Conservation (phyloP, 768 basidiomycete genomes). For the Zangia roseola region DNA sequence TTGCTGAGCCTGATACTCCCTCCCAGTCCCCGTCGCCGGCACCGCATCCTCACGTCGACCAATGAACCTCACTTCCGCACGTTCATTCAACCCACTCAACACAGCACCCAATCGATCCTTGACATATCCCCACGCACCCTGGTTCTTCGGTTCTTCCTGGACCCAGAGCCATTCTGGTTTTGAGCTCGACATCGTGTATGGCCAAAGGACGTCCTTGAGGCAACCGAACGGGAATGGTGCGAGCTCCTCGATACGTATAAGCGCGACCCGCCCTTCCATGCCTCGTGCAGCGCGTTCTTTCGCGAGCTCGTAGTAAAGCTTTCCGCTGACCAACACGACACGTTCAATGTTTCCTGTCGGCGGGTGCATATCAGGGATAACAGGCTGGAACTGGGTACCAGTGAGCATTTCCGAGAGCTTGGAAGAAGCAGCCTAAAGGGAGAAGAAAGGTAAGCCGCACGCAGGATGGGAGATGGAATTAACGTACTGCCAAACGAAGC, state of each 20-base stretch:
- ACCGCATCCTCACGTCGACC: slow-evolving; percentile 73
- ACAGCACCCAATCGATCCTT: slow-evolving; percentile 52
- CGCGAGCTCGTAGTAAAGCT: slow-evolving; percentile 84
- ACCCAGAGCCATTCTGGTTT: slow-evolving; percentile 51
- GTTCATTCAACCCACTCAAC: slow-evolving; percentile 39
- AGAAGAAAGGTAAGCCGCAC: neutral
- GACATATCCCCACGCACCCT: slow-evolving; percentile 78
- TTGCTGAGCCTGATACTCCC: slow-evolving; percentile 66
- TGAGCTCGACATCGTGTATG: slow-evolving; percentile 47
- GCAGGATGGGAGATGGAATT: neutral
- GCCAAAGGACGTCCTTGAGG: slow-evolving; percentile 44
- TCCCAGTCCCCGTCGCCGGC: slow-evolving; percentile 76
- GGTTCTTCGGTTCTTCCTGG: slow-evolving; percentile 89
- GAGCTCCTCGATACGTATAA: slow-evolving; percentile 83
- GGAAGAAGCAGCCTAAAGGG: slow-evolving; percentile 68
- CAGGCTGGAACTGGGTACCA: slow-evolving; percentile 64
- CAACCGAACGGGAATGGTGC: slow-evolving; percentile 80
- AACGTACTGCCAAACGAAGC: slow-evolving; percentile 67
- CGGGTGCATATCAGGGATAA: slow-evolving; percentile 50
- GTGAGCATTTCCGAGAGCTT: slow-evolving; percentile 56
- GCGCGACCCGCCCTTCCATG: slow-evolving; percentile 52
- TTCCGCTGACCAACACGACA: slow-evolving; percentile 77
- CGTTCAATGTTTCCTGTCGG: slow-evolving; percentile 47
- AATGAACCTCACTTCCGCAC: slow-evolving; percentile 46
- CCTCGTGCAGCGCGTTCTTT: slow-evolving; percentile 58